Evolutionary conservation across 83 land plant genomes (phyloP).

Genomic region (Thuja plicata): DNA sequence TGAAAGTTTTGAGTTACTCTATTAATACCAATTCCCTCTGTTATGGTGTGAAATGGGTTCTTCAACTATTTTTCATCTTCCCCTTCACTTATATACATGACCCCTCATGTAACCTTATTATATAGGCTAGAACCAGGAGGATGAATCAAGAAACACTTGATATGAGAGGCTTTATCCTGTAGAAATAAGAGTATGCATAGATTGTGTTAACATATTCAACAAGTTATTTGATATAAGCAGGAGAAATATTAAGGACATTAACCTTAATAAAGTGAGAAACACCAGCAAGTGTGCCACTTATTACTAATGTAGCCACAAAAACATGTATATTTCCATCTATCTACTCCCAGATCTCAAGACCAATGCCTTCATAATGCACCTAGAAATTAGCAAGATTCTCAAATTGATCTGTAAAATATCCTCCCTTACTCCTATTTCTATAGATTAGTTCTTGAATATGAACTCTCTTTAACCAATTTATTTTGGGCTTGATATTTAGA

Average conservation of each 20-base stretch:
- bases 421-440: constrained; percentile 50
- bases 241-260: too few species aligned
- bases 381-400: constrained; percentile 92
- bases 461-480: constrained; percentile 3
- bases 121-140: constrained; percentile 98
- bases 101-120: constrained; percentile 93
- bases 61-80: constrained; percentile 92
- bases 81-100: constrained; percentile 92
- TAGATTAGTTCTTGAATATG: neutral
- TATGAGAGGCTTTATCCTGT: constrained; percentile 75
- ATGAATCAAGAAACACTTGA: constrained; percentile 94
- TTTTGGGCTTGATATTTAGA: neutral
- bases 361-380: constrained; percentile 94
- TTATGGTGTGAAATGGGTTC: constrained; percentile 97
- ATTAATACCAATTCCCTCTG: constrained; percentile 99
- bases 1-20: constrained; percentile 84
- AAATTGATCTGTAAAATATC: constrained; percentile 99
- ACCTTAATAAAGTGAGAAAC: constrained; percentile 89
- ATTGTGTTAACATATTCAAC: neutral
- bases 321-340: constrained; percentile 82
- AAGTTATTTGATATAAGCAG: neutral
- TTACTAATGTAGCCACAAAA: constrained; percentile 95
- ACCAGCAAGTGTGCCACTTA: constrained; percentile 98
- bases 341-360: constrained; percentile 97
- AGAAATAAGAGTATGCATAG: neutral